These are phyloP conservation scores for Alternaria solani DNA, from an alignment of 2,329 filamentous ascomycete genomes.

Conservation along the genomic window DNA sequence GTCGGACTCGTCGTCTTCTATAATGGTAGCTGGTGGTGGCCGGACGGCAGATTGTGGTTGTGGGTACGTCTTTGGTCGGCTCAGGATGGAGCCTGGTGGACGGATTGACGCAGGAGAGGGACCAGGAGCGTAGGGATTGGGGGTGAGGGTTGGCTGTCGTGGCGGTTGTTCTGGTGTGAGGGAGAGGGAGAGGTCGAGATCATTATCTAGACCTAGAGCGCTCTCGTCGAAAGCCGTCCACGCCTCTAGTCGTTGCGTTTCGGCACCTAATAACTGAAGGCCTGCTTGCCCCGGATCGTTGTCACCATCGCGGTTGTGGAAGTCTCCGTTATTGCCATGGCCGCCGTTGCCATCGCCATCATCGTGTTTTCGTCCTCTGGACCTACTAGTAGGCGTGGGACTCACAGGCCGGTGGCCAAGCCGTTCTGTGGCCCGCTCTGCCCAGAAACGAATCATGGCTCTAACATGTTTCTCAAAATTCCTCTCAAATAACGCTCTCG, in stretches of 20 bases:
- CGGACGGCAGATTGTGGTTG: conserved; percentile 24
- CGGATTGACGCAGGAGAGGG: conserved; percentile 15
- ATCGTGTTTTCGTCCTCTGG: conserved; percentile 18
- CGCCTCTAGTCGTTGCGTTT: conserved; percentile 43
- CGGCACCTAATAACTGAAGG: conserved; percentile 29
- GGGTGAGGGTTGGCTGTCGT: conserved; percentile 5
- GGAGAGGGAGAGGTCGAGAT: conserved; percentile 42
- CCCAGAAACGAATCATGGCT: conserved; percentile 65
- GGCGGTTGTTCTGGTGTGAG: conserved; percentile 32
- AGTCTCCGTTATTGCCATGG: neutral
- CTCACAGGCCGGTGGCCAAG: conserved; percentile 30
- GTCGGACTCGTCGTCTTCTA: conserved; percentile 26
- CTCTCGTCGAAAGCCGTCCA: conserved; percentile 52
- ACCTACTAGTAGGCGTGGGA: conserved; percentile 33
- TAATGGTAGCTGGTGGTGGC: conserved; percentile 28
- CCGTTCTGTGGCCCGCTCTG: conserved; percentile 53
- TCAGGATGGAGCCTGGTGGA: conserved; percentile 17
- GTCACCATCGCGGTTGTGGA: neutral
- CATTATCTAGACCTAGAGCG: conserved; percentile 36
- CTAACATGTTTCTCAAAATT: conserved; percentile 64
- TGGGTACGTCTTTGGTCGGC: conserved; percentile 27
- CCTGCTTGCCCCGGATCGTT: conserved; percentile 11
- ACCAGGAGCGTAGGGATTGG: conserved; percentile 6
- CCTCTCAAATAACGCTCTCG: conserved; percentile 61
- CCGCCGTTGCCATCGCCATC: neutral